phyloP scores from a whole-genome alignment of 2,329 filamentous ascomycete genomes.

The Fusarium continuum region DNA sequence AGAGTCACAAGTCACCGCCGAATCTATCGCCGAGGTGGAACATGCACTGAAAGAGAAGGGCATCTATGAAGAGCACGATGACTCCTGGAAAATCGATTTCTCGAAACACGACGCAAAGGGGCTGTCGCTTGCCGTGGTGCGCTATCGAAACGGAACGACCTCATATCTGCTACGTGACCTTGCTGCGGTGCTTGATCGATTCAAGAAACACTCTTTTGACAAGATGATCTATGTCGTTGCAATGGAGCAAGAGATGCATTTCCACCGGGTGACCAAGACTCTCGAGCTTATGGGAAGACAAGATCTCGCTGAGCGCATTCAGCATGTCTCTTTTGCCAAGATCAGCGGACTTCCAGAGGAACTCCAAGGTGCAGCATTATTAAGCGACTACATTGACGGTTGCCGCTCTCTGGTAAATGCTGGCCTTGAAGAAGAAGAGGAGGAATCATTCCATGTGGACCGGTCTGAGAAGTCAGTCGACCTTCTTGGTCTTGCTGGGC shows the following conservation, averaged over 20 bases:
- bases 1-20: constrained; percentile 64
- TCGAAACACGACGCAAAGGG: constrained; percentile 77
- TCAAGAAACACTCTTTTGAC: constrained; percentile 70
- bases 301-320: constrained; percentile 47
- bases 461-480: constrained; percentile 22
- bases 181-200: constrained; percentile 71
- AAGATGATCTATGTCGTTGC: constrained; percentile 84
- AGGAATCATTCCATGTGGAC: constrained; percentile 9
- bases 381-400: constrained; percentile 35
- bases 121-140: constrained; percentile 72
- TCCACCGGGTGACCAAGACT: constrained; percentile 74
- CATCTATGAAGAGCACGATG: constrained; percentile 71
- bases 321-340: constrained; percentile 61
- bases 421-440: constrained; percentile 6
- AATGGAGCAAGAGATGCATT: constrained; percentile 75
- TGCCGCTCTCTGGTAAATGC: constrained; percentile 13
- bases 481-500: constrained; percentile 21
- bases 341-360: constrained; percentile 51
- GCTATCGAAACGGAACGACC: constrained; percentile 60
- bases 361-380: constrained; percentile 17
- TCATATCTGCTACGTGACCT: constrained; percentile 74
- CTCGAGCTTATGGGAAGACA: constrained; percentile 50
- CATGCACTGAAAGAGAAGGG: constrained; percentile 66
- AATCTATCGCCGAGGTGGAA: constrained; percentile 68
- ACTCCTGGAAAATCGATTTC: constrained; percentile 74